phyloP scores from a whole-genome alignment of 257 asterid species.

The Salvia splendens region DNA sequence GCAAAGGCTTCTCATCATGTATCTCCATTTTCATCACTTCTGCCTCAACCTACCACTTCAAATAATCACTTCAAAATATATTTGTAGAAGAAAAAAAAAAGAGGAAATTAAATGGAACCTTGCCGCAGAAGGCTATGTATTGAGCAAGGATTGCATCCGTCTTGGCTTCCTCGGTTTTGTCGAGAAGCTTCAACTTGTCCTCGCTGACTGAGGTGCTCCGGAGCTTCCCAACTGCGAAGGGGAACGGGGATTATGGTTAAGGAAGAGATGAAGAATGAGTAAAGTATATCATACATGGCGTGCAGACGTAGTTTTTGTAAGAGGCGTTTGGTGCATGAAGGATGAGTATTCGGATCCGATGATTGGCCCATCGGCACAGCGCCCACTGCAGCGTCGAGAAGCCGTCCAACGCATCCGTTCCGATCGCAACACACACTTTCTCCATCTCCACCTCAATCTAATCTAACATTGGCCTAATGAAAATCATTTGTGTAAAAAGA shows the following conservation, averaged over 20 bases:
- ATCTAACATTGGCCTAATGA: no score
- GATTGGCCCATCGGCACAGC: slow-evolving; percentile 49
- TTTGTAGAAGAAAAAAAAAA: not conserved
- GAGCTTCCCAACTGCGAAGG: slow-evolving; percentile 53
- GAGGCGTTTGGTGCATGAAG: slow-evolving; percentile 47
- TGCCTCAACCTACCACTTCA: slow-evolving; percentile 48
- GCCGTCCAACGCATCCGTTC: slow-evolving; percentile 57
- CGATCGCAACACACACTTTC: slow-evolving; percentile 70
- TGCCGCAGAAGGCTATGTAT: slow-evolving; percentile 44
- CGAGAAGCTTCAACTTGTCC: slow-evolving; percentile 48
- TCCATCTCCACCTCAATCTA: slow-evolving; percentile 24
- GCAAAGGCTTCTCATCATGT: slow-evolving; percentile 51
- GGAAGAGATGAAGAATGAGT: no score
- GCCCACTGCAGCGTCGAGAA: slow-evolving; percentile 62
- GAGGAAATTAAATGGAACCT: slow-evolving; percentile 32
- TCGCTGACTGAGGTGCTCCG: slow-evolving; percentile 51
- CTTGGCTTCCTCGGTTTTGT: slow-evolving; percentile 42
- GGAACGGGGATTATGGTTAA: no score
- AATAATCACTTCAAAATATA: not conserved
- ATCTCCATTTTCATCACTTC: slow-evolving; percentile 49
- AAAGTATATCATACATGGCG: slow-evolving; percentile 39
- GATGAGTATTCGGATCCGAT: slow-evolving; percentile 46
- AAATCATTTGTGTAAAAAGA: no score
- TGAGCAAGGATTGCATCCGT: slow-evolving; percentile 37
- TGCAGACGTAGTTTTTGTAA: slow-evolving; percentile 56